A percentile compares a stretch with the other conserved stretches of the same genome.
Evolutionary conservation across 768 basidiomycete genomes (phyloP).

Genomic region (Lentinula sp.): DNA sequence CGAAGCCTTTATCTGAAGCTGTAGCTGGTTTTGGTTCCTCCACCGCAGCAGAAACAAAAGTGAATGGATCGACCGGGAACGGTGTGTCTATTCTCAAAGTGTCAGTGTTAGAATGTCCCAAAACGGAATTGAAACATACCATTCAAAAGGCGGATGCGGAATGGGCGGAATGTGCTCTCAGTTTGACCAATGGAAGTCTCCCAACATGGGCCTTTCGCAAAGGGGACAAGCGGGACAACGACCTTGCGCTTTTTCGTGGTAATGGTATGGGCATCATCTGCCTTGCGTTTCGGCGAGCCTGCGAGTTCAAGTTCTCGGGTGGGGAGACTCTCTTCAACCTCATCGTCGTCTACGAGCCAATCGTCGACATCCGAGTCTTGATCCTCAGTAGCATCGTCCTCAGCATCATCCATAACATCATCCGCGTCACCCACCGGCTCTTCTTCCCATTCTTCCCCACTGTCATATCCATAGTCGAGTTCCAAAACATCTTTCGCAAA

Average conservation of each 20-base stretch:
- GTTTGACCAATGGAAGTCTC: slow-evolving; percentile 60
- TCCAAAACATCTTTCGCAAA: slow-evolving; percentile 71
- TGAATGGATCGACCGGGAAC: slow-evolving; percentile 73
- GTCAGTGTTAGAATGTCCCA: not conserved
- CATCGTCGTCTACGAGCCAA: slow-evolving; percentile 76
- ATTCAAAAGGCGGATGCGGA: slow-evolving; percentile 79
- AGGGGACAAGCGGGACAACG: slow-evolving; percentile 74
- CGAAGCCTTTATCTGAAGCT: slow-evolving; percentile 27
- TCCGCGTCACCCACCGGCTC: slow-evolving; percentile 79
- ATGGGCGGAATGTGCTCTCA: slow-evolving; percentile 65
- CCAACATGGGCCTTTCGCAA: slow-evolving; percentile 78
- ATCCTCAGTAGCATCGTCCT: slow-evolving; percentile 52
- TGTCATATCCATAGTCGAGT: slow-evolving; percentile 90
- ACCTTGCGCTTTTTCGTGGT: slow-evolving; percentile 68
- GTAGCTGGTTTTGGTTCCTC: slow-evolving; percentile 25
- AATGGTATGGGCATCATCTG: slow-evolving; percentile 43
- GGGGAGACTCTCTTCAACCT: slow-evolving; percentile 36
- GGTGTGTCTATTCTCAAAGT: slow-evolving; percentile 50
- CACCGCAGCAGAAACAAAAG: slow-evolving; percentile 48
- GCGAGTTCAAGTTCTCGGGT: slow-evolving; percentile 34
- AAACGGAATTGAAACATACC: slow-evolving; percentile 37
- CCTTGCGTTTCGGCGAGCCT: slow-evolving; percentile 55
- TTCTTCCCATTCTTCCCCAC: slow-evolving; percentile 94
- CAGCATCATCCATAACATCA: slow-evolving; percentile 67
- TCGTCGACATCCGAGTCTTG: slow-evolving; percentile 73